Percentiles rank a stretch among this genome's conserved stretches.
These are phyloP conservation scores for Wickerhamomyces bovis DNA, from an alignment of 805 yeast species.

Conservation along the genomic window DNA sequence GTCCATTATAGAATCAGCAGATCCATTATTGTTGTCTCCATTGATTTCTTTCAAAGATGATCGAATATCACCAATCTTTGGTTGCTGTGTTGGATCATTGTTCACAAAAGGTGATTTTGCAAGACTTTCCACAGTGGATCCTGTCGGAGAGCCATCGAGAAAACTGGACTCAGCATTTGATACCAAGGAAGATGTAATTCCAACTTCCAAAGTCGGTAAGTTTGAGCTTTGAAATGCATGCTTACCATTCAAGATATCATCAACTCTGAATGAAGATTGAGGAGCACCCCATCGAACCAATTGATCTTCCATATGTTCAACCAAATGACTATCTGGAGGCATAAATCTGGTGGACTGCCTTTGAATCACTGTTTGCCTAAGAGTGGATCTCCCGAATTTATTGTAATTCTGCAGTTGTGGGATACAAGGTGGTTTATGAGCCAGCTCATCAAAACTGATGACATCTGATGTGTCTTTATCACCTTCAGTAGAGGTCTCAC, in stretches of 20 bases:
- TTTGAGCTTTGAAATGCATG: slow-evolving; percentile 28
- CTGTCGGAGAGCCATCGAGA: slow-evolving; percentile 4
- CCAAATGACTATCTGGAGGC: slow-evolving; percentile 22
- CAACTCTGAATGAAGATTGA: slow-evolving; percentile 21
- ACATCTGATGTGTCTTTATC: neutral
- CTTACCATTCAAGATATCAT: slow-evolving; percentile 26
- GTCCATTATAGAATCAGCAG: neutral
- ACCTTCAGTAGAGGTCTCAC: neutral
- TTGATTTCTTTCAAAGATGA: neutral
- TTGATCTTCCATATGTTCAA: slow-evolving; percentile 31
- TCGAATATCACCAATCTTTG: neutral
- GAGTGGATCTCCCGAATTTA: slow-evolving; percentile 15
- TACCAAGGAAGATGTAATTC: neutral
- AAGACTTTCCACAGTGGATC: slow-evolving; percentile 11
- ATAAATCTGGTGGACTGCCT: slow-evolving; percentile 26
- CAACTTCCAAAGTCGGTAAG: slow-evolving; percentile 12
- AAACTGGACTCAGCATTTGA: neutral
- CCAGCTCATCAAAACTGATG: slow-evolving; percentile 7
- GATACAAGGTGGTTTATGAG: slow-evolving; percentile 17
- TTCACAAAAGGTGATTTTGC: slow-evolving; percentile 8
- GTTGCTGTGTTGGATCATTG: neutral
- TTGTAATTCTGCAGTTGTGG: slow-evolving; percentile 9
- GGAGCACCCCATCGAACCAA: slow-evolving; percentile 32
- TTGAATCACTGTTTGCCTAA: slow-evolving; percentile 24
- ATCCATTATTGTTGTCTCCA: neutral